Percentiles rank a stretch among this genome's conserved stretches.
Evolutionary conservation across 1,284 basidiomycete genomes (phyloP).

Genomic region (Cerrena zonata): DNA sequence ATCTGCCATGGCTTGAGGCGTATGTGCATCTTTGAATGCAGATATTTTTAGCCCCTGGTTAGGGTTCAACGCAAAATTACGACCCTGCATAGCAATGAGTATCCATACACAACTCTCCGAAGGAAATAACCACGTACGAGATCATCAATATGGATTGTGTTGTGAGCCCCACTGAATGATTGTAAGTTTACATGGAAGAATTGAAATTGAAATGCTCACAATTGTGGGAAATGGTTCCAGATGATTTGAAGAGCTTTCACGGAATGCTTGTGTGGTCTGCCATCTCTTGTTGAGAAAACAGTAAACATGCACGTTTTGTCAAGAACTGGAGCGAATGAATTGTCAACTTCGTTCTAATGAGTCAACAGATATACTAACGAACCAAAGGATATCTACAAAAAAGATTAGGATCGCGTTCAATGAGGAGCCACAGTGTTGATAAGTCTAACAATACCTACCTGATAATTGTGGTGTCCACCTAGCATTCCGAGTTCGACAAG

Average conservation of each 20-base stretch:
- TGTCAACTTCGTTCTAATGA: background rate
- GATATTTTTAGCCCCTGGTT: constrained; percentile 78
- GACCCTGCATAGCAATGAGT: constrained; percentile 38
- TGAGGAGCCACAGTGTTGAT: background rate
- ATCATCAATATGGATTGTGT: constrained; percentile 87
- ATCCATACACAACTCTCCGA: background rate
- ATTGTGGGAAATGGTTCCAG: constrained; percentile 81
- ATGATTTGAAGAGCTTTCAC: constrained; percentile 83
- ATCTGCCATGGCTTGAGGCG: constrained; percentile 53
- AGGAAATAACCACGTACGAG: constrained; percentile 40
- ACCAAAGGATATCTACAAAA: constrained; percentile 62
- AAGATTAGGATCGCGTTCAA: background rate
- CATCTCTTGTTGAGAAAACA: constrained; percentile 71
- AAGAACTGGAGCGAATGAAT: constrained; percentile 43
- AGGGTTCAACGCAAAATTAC: constrained; percentile 85
- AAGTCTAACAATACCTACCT: constrained; percentile 38
- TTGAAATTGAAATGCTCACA: constrained; percentile 37
- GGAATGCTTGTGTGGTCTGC: constrained; percentile 72
- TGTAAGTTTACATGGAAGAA: background rate
- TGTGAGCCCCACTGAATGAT: constrained; percentile 52
- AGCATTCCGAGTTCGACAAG: constrained; percentile 84
- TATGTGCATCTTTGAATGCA: constrained; percentile 74
- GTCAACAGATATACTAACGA: constrained; percentile 6
- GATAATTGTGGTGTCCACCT: constrained; percentile 61
- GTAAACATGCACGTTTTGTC: constrained; percentile 88